Base-by-base conservation (phyloP, 768 basidiomycete species). In the Lentinula aciculospora region DNA sequence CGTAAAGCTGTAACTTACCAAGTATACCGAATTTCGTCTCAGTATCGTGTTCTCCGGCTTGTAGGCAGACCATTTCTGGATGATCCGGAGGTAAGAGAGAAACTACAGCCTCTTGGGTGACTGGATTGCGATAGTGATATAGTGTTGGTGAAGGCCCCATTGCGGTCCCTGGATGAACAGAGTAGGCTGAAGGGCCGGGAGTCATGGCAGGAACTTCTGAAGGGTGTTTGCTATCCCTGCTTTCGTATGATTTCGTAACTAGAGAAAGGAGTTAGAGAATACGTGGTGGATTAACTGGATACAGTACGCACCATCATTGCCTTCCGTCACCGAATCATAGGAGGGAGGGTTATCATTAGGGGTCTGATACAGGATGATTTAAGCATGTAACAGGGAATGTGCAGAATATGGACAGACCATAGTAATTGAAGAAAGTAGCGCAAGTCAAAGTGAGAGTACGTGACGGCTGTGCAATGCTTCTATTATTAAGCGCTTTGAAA, bases 21-120 rank as follows among this genome's bases (percentile, higher is more conserved):
- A 92, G 76, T 3, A 91, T 57, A 3, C 92, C 89, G 64, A 78
- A 94, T 46, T 76, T 81, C 21, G 85, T 82, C 34, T 83, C 71
- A 3, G 78, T 72, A 12, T 84, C 65, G 67, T 94, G 92, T n/a
- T 70, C 71, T 10, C 91, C 91, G 6, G 80, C 67, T 67, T 92
- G 92, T n/a, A 93, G 69, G 64, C 92, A 94, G 28, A 88, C 64
- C 91, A 92, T 93, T 71, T 90, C 83, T 0, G 90, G 92, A 65
- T 93, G 86, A 58, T 81, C 76, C 1, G 92, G 92, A 0, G 91
- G 86, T 2, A 90, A 74, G 3, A 85, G 68, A 0, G 91, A 86
- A 1, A 81, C 74, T 28, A 88, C 60, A 19, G 75, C 74, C 46
- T 87, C 77, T 5, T 81, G 78, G 0, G 85, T 89, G 0, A 44